Evolutionary conservation across 768 basidiomycete species (phyloP), one percentile per base, ranked within the genome.

Genomic region (Naganishia kalamii): DNA sequence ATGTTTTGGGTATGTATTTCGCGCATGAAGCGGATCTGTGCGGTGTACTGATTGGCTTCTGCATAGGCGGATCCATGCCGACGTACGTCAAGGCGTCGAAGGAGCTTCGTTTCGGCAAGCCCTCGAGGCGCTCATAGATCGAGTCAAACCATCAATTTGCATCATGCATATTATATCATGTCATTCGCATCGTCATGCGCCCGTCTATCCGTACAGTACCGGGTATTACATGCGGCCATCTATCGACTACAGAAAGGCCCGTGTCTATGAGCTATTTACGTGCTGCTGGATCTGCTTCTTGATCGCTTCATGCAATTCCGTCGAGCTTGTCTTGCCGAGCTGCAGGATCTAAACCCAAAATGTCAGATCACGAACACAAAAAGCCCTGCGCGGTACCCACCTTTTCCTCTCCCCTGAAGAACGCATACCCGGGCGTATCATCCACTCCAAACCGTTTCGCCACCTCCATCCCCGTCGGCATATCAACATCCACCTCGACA

Each of bases 391-490:
- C 4, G 17, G 17, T 15, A 44, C 74, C 69, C 21, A 70, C 72
- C 47, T 74, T 72, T 60, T 73, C 71, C 4, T 72, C 89, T 65
- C 88, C 82, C 66, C 86, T 76, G 80, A 91, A 97, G 79, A 96
- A 92, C 43, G 88, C 79, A 72, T 97, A 94, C 0, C 90, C 92
- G 5, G 92, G 93, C 1, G 90, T 94, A 19, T 83, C 91, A 17
- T 82, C 77, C 0, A 96, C 84, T 15, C 83, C 81, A 80, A 84
- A 88, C 74, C 86, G 81, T 0, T 76, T 66, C 0, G 87, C 88
- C 17, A 94, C 78, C 60, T 80, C 79, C 3, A 77, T 71, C 0
- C 88, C 87, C 76, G 84, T 76, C 0, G 88, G 88, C 13, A 88
- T 83, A 4, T 82, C 84, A 69, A 90, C 80, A 78, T 97, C 93